Evolutionary conservation across 2,329 filamentous ascomycete genomes (phyloP), one percentile per base, ranked within the genome.

Genomic region (Pseudomassariella vexata): DNA sequence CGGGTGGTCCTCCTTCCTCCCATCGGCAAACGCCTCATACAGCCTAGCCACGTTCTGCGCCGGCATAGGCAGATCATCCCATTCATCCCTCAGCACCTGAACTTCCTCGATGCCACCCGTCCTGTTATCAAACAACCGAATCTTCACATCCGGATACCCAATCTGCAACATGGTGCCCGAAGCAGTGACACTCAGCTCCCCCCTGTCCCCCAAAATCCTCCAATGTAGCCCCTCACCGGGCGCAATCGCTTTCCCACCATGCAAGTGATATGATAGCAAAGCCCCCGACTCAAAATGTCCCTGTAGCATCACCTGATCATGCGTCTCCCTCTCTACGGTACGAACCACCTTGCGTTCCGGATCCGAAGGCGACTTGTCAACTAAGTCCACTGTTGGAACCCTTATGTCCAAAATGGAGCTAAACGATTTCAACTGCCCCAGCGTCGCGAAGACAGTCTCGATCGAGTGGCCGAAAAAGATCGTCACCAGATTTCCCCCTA

Each of bases 391-490:
- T 9, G 27, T 29, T 6, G 27, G 27, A 6, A 29, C 12, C 14
- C 12, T 16, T 11, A 18, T 29, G 16, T 29, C 27, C 27, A 29
- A 6, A 14, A 29, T 16, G 6, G 27, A 29, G 27, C 8, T 29
- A 14, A 8, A 18, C 9, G 27, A 29, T 9, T 6, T 14, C 12
- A 29, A 17, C 16, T 29, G 12, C 6, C 27, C 27, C 27, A 29
- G 17, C 14, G 12, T 17, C 9, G 12, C 8, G 12, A 14, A 17
- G 14, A 29, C 16, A 14, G 16, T 29, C 10, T 34, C 19, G 10
- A 34, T 17, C n/a, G 24, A 11, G 19, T 34, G 31, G 5, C 31
- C 31, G 31, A 25, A 27, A 19, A 27, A 24, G 24, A 34, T 28
- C 8, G 31, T 27, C 17, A 28, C 16, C 18, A 28, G 17, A 12